phyloP scores from a whole-genome alignment of 495 filamentous ascomycete species.

The Daldinia caldariorum region DNA sequence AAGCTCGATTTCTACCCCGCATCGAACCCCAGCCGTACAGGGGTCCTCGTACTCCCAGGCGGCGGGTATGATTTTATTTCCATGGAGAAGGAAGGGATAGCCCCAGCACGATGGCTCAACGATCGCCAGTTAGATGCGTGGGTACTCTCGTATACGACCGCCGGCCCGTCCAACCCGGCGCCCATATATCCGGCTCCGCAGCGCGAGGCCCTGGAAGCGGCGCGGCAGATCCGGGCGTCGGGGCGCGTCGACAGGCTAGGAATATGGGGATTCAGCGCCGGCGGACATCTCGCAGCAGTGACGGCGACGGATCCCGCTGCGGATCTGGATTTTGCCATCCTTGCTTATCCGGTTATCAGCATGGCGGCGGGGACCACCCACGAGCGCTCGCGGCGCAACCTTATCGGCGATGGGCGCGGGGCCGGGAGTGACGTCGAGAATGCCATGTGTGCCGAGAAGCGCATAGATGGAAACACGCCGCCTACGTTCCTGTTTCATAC shows the following conservation, averaged over 20 bases:
- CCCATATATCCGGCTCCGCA: conserved; percentile 17
- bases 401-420: conserved; percentile 17
- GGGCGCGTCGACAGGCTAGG: conserved; percentile 23
- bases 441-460: conserved; percentile 29
- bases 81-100: conserved; percentile 15
- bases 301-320: conserved; percentile 17
- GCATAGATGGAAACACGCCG: conserved; percentile 19
- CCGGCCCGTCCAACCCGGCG: background rate
- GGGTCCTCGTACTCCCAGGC: conserved; percentile 24
- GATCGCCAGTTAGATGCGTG: conserved; percentile 22
- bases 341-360: conserved; percentile 30
- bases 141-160: conserved; percentile 32
- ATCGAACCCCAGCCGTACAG: conserved; percentile 16
- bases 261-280: conserved; percentile 34
- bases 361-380: conserved; percentile 18
- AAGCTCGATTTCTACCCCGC: conserved; percentile 31
- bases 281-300: conserved; percentile 33
- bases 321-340: conserved; percentile 23
- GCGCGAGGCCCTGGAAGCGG: conserved; percentile 13
- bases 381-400: conserved; percentile 12
- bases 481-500: conserved; percentile 36
- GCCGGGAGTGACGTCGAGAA: conserved; percentile 8
- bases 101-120: conserved; percentile 27
- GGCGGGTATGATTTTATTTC: conserved; percentile 27
- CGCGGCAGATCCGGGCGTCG: conserved; percentile 17